Base-by-base conservation (phyloP, 441 rosid genomes). In the Biscutella laevigata region DNA sequence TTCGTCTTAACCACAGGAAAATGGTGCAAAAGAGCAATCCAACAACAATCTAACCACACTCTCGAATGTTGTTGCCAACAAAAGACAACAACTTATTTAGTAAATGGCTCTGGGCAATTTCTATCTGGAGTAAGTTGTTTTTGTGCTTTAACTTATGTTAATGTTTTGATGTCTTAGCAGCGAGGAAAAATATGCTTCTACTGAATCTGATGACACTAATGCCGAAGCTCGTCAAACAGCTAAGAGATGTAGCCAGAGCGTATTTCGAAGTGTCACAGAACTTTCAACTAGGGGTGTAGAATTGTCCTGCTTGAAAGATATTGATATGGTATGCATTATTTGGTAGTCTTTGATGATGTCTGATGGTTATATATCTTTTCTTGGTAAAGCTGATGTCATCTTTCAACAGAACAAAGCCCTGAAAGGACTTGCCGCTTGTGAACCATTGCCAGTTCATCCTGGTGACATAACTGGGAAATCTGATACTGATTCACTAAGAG, bases 201-300 rank as follows among this genome's bases (percentile, higher is more conserved):
- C 67, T 58, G 60, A 75, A 61, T 63, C 73, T 12, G 65, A 63
- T 54, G 79, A 73, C 55, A 51, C 53, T 49, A 72, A 53, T 21
- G 33, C 43, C 42, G 66, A 68, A 57, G 61, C 74, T 68, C 48
- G 28, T 29, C 79, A 59, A 71, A 71, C 78, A 39, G 48, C 61
- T 66, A 79, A 78, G 72, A 78, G 67, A 34, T 81, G 85, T 65
- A 77, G 71, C 49, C 82, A 75, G 71, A 71, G 74, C 69, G 71
- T 62, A 61, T 86, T 88, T 53, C 87, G 90, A 39, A 79, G 81
- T 66, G 95, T 88, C 63, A 71, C 90, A 43, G 85, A 88, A 73
- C 88, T 92, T 73, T 81, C 99, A 37, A 70, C 75, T 14, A 74
- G 72, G 47, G 83, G 79, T 51, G 95, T 72, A 62, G 80, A 51